Evolutionary conservation across 306 rosid genomes (phyloP), one percentile per base, ranked within the genome.

Genomic region (Prunus mume): DNA sequence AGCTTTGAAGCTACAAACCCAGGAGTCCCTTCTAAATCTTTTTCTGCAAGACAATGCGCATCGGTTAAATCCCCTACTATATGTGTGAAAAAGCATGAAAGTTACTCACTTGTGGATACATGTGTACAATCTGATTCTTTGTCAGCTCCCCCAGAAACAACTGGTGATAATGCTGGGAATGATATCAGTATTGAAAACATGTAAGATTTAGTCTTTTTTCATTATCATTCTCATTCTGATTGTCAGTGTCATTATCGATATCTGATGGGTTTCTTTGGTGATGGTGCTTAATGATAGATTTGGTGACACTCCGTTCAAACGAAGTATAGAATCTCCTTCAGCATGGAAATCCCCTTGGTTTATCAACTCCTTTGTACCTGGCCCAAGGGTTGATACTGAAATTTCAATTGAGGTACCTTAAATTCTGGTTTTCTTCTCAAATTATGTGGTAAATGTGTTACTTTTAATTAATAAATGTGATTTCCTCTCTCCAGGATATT

Each of bases 301-400:
- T 65, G 88, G 89, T 17, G 90, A 84, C 78, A 92, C 98, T 60
- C 98, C 98, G 17, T 93, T 83, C 80, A 88, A 86, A 83, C 87
- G 97, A 87, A 91, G 99, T 87, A 79, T 92, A 0, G 99, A 95
- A 78, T 95, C 98, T 50, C 98, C 98, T 77, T 90, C 98, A 0
- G 91, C 97, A 54, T 95, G 98, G 98, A 95, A 86, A 81, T 95
- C 98, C 19, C 99, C 99, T 18, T 89, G 97, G 99, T 87, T 92
- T 65, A 32, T 92, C 68, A 88, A 87, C 78, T 87, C 99, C 9
- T 88, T 92, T 72, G 50, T 92, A 69, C 77, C 93, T 32, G 89
- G 93, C 74, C 90, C 97, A 38, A 89, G 92, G 83, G 68, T 89
- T 76, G 97, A 92, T 71, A 85, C 91, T 65, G 99, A 95, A 65